Conservation (phyloP, 176 grass and related monocot species). For the Themeda triandra region DNA sequence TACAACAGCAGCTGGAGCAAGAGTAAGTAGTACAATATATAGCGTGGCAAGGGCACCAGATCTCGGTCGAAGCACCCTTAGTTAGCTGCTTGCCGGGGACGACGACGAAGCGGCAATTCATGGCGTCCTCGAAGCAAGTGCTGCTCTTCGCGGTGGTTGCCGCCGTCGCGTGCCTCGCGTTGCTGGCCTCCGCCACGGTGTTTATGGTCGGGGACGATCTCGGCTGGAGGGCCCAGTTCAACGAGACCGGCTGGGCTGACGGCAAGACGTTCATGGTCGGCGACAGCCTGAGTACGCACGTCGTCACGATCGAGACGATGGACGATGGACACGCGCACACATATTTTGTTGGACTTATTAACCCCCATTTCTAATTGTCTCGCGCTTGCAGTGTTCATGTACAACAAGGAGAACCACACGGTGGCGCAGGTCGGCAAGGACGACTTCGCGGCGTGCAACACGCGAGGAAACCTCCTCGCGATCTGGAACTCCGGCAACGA, state of each 20-base stretch:
- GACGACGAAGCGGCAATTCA: too few species aligned
- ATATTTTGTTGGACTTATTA: not conserved
- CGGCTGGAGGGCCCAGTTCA: not conserved
- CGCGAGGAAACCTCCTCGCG: not conserved
- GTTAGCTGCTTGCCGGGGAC: too few species aligned
- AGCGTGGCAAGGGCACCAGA: too few species aligned
- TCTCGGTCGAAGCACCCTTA: too few species aligned
- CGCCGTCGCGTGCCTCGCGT: not conserved
- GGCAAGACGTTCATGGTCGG: not conserved
- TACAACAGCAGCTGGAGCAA: too few species aligned
- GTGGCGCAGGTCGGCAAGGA: not conserved
- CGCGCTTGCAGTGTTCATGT: not conserved
- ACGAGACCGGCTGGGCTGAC: not conserved
- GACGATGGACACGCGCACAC: too few species aligned
- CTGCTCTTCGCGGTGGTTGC: not conserved
- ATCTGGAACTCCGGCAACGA: not conserved
- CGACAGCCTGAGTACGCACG: not conserved
- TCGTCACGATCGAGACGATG: too few species aligned
- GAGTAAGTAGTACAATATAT: too few species aligned
- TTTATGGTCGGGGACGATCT: not conserved
- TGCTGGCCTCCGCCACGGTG: not conserved
- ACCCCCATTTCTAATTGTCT: not conserved
- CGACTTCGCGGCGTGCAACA: conserved; percentile 14
- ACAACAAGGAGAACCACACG: not conserved
- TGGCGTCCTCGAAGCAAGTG: too few species aligned